Evolutionary conservation across 768 basidiomycete genomes (phyloP).

Genomic region (Leccinellum luteum): DNA sequence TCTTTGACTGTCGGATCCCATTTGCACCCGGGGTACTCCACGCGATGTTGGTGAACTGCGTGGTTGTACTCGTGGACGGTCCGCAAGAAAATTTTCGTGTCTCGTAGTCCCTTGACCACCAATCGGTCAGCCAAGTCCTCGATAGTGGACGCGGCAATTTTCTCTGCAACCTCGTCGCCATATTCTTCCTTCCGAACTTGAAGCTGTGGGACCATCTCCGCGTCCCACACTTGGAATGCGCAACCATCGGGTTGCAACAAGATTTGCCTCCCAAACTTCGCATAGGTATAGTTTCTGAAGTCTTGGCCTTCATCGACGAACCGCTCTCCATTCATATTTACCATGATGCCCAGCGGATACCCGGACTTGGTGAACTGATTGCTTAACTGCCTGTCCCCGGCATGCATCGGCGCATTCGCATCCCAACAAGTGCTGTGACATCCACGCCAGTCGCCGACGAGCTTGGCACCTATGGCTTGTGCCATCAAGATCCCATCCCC

Average conservation of each 20-base stretch:
- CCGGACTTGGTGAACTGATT: slow-evolving; percentile 76
- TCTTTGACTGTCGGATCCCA: slow-evolving; percentile 75
- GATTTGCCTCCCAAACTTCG: slow-evolving; percentile 62
- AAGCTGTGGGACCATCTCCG: slow-evolving; percentile 37
- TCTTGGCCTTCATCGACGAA: slow-evolving; percentile 75
- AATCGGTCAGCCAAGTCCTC: slow-evolving; percentile 52
- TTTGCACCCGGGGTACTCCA: slow-evolving; percentile 30
- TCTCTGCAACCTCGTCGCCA: slow-evolving; percentile 57
- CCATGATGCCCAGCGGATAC: slow-evolving; percentile 69
- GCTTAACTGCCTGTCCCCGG: slow-evolving; percentile 55
- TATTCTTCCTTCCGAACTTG: slow-evolving; percentile 70
- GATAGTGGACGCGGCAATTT: slow-evolving; percentile 45
- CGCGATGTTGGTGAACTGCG: slow-evolving; percentile 39
- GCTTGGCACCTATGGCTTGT: slow-evolving; percentile 45
- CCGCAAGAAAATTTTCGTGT: slow-evolving; percentile 39
- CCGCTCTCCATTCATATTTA: slow-evolving; percentile 53
- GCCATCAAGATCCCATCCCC: slow-evolving; percentile 64
- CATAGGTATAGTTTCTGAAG: slow-evolving; percentile 72
- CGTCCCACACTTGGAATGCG: slow-evolving; percentile 68
- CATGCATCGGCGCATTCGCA: slow-evolving; percentile 49
- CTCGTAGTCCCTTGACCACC: slow-evolving; percentile 42
- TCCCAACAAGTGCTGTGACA: slow-evolving; percentile 77
- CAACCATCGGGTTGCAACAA: slow-evolving; percentile 54
- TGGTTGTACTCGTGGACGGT: slow-evolving; percentile 54
- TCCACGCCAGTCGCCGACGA: slow-evolving; percentile 65